Evolutionary conservation across 2,329 filamentous ascomycete genomes (phyloP), one percentile per base, ranked within the genome.

Genomic region (Exophiala aquamarina): DNA sequence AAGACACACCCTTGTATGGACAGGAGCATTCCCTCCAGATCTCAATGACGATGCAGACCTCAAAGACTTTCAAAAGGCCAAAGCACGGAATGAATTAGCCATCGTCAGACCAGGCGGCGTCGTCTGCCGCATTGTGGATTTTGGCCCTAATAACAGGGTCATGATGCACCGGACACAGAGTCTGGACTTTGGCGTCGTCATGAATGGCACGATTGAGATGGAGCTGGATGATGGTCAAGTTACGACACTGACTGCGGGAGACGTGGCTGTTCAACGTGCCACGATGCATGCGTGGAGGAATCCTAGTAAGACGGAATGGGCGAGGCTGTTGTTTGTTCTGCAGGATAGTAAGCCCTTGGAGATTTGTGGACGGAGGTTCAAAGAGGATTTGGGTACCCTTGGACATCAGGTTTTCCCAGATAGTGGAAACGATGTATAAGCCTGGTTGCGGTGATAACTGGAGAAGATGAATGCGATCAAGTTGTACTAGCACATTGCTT

Each of bases 131-230:
- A 28, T 50, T 11, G 73, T 77, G 20, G 74, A 78, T 53, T 74
- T 77, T 55, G 62, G 62, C 0, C 74, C 74, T 1, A 62, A 60
- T 2, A 64, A 66, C 19, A 57, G 59, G 14, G 66, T 65, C 8
- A 58, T 70, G 10, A 74, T 78, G 68, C 78, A 81, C 53, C 70
- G 77, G 13, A 79, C 76, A 1, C 67, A 74, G 52, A 75, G 69
- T 20, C 61, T 81, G 3, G 77, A 81, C 55, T 80, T 74, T 49
- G 77, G 76, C 1, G 66, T 79, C 38, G 69, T 81, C 2, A 54
- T 81, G 5, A 76, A 80, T 52, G 78, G 78, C 1, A 66, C 70
- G 54, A 56, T 81, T 17, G 73, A 77, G 49, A 66, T 79, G 60
- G 46, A 71, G 3, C 61, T 81, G 3, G 77, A 78, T 48, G 70